A percentile compares a stretch with the other conserved stretches of the same genome.
phyloP scores from a whole-genome alignment of 345 rosid species.

The Gossypium rotundifolium region DNA sequence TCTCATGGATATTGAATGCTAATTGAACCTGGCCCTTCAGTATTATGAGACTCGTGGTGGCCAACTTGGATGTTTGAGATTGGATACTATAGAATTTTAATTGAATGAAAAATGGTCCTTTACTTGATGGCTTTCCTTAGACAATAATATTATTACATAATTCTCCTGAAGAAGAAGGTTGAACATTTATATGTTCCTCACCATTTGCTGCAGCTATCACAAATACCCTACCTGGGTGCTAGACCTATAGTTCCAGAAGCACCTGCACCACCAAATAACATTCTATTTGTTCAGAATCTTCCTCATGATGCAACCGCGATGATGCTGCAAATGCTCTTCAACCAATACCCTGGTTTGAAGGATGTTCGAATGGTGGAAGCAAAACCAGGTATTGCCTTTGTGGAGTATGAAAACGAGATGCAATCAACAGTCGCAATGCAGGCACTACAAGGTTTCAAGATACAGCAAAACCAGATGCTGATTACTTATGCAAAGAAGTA shows the following conservation, averaged over 20 bases:
- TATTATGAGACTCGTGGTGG: neutral
- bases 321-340: slow-evolving; percentile 5
- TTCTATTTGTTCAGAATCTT: slow-evolving; percentile 1
- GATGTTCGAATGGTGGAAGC: neutral
- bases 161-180: neutral
- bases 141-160: neutral
- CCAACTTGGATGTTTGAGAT: neutral
- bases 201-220: neutral
- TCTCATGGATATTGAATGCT: neutral
- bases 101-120: neutral
- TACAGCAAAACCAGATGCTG: slow-evolving; percentile 67
- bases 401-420: slow-evolving; percentile 2
- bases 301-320: neutral
- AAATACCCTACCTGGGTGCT: slow-evolving; percentile 1
- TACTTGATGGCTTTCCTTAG: neutral
- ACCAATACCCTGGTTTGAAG: neutral
- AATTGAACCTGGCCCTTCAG: neutral
- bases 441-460: slow-evolving; percentile 71
- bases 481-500: slow-evolving; percentile 95
- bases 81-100: neutral
- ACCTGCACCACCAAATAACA: neutral
- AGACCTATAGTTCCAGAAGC: neutral
- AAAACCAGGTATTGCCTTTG: slow-evolving; percentile 4
- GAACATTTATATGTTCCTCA: neutral
- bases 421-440: slow-evolving; percentile 33